A percentile compares a stretch with the other conserved stretches of the same genome.
These are phyloP conservation scores for Daldinia caldariorum DNA, from an alignment of 495 filamentous ascomycete genomes.

Conservation along the genomic window DNA sequence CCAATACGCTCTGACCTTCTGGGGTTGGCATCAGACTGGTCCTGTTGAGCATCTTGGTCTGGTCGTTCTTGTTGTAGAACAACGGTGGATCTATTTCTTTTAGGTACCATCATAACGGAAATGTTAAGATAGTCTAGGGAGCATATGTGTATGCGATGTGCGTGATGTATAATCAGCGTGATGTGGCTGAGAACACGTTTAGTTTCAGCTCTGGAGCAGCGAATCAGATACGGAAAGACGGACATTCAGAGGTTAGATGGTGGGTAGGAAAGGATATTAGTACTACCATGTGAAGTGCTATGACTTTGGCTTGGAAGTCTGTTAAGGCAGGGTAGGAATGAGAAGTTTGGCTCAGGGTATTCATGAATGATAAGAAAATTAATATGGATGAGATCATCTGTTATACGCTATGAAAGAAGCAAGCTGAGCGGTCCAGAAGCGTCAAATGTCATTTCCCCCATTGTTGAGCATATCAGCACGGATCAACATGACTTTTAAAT, in stretches of 20 bases:
- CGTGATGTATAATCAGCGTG: conserved; percentile 21
- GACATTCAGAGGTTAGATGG: conserved; percentile 30
- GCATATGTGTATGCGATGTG: conserved; percentile 28
- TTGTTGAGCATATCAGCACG: background rate
- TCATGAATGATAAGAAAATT: conserved; percentile 18
- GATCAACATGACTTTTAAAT: background rate
- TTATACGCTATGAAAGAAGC: conserved; percentile 12
- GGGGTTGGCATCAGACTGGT: background rate
- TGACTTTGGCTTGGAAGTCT: conserved; percentile 5
- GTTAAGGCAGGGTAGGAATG: conserved; percentile 1
- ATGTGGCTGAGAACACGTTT: conserved; percentile 7
- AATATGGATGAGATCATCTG: conserved; percentile 34
- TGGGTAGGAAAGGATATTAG: background rate
- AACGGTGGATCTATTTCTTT: conserved; percentile 36
- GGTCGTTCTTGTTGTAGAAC: conserved; percentile 1
- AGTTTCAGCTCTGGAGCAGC: conserved; percentile 17
- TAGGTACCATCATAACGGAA: conserved; percentile 24
- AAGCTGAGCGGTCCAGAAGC: background rate
- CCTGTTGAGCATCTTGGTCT: conserved; percentile 1
- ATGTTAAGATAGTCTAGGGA: background rate
- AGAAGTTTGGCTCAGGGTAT: background rate
- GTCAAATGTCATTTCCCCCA: background rate
- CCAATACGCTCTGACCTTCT: conserved; percentile 41
- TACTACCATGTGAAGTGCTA: background rate
- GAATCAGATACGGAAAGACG: conserved; percentile 31